phyloP scores from a whole-genome alignment of 176 grass and related monocot genomes.

The Oryza glaberrima region DNA sequence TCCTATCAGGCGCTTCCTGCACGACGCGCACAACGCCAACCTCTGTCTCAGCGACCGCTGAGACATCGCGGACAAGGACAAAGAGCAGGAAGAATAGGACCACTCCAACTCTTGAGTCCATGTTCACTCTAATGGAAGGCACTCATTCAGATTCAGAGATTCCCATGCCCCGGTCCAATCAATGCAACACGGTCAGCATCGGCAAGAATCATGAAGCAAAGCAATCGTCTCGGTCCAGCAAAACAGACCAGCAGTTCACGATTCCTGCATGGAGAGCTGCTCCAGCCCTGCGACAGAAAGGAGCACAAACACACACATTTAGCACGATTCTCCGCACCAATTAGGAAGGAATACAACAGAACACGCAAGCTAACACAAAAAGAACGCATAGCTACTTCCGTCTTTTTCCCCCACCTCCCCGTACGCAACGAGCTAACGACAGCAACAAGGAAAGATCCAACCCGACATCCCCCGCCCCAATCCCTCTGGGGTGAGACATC shows the following conservation, averaged over 20 bases:
- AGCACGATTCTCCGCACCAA: neutral
- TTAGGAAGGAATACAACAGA: neutral
- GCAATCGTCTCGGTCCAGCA: constrained; percentile 13
- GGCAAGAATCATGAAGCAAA: constrained; percentile 19
- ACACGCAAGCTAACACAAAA: neutral
- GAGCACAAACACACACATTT: neutral
- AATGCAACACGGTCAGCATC: constrained; percentile 19
- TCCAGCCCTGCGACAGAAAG: constrained; percentile 38
- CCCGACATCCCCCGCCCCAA: neutral
- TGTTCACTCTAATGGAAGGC: constrained; percentile 17
- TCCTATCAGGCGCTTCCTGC: constrained; percentile 65
- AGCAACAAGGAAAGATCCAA: neutral
- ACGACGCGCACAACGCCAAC: constrained; percentile 35
- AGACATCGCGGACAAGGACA: constrained; percentile 30
- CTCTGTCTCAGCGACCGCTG: constrained; percentile 60
- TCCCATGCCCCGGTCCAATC: constrained; percentile 3
- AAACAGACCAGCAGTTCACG: constrained; percentile 24
- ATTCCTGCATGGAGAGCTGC: constrained; percentile 17
- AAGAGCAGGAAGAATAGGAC: constrained; percentile 53
- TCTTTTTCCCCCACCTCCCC: neutral
- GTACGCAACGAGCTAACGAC: neutral
- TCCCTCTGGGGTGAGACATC: neutral
- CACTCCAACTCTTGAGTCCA: constrained; percentile 48
- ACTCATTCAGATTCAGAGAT: constrained; percentile 34
- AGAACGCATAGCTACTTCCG: neutral